Conservation (phyloP, 208 protist species). For the Leptomonas pyrrhocoris region DNA sequence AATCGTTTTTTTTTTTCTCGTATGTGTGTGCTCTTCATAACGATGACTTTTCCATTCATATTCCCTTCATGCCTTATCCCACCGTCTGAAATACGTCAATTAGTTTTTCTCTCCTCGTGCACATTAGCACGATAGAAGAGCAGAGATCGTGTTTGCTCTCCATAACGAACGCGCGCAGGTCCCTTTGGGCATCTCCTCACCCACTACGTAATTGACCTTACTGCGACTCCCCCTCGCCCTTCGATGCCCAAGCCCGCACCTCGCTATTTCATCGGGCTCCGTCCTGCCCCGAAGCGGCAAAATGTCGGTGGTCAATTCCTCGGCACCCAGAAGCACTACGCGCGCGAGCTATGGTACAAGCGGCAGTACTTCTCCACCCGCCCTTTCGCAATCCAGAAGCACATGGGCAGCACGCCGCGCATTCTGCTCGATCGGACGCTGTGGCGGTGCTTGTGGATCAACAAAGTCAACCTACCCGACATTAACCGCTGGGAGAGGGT, state of each 20-base stretch:
- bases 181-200: background rate
- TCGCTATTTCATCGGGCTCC: constrained; percentile 40
- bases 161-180: too few species aligned
- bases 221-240: too few species aligned
- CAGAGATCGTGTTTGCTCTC: background rate
- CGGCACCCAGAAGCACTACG: constrained; percentile 77
- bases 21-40: too few species aligned
- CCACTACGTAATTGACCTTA: background rate
- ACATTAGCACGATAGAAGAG: too few species aligned
- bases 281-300: constrained; percentile 57
- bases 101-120: too few species aligned
- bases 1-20: too few species aligned
- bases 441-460: constrained; percentile 73
- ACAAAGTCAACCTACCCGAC: constrained; percentile 78
- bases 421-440: constrained; percentile 87
- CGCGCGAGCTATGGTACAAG: constrained; percentile 76
- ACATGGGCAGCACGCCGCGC: constrained; percentile 71
- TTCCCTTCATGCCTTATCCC: too few species aligned
- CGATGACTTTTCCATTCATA: too few species aligned
- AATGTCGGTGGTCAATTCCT: constrained; percentile 85
- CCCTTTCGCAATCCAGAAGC: constrained; percentile 80
- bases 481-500: constrained; percentile 89
- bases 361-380: constrained; percentile 76
- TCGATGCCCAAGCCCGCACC: constrained; percentile 36
- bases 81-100: too few species aligned